These are phyloP conservation scores for Ottelia alismoides DNA, from an alignment of 106 monocot genomes.

Conservation along the genomic window DNA sequence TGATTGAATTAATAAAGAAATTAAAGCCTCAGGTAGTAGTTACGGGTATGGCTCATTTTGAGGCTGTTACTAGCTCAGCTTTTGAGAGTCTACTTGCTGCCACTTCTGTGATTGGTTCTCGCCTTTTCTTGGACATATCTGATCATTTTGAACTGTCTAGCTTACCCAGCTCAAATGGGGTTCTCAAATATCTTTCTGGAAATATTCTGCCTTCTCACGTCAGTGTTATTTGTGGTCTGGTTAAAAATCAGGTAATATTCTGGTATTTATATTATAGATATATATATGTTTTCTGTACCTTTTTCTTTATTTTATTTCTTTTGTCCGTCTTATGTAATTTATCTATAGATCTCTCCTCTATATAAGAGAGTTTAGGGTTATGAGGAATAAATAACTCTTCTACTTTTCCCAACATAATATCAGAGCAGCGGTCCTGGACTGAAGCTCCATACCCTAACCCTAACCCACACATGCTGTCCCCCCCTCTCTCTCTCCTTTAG, in stretches of 20 bases:
- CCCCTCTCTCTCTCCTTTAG: too few species aligned
- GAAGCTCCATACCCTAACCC: too few species aligned
- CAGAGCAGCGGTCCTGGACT: too few species aligned
- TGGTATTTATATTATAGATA: too few species aligned
- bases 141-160: slow-evolving; percentile 82
- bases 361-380: too few species aligned
- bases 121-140: slow-evolving; percentile 67
- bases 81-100: slow-evolving; percentile 52
- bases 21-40: slow-evolving; percentile 77
- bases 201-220: slow-evolving; percentile 68
- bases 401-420: too few species aligned
- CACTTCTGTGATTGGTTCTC: slow-evolving; percentile 49
- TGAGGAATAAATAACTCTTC: too few species aligned
- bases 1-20: slow-evolving; percentile 71
- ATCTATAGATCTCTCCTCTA: too few species aligned
- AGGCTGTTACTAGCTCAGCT: slow-evolving; percentile 73
- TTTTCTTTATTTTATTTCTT: too few species aligned
- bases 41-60: slow-evolving; percentile 74
- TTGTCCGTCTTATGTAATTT: too few species aligned
- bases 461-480: too few species aligned
- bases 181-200: slow-evolving; percentile 66
- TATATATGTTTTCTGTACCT: too few species aligned
- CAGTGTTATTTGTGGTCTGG: slow-evolving; percentile 67
- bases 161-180: slow-evolving; percentile 65
- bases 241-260: slow-evolving; percentile 82